Conservation (phyloP, 1,284 basidiomycete species). For the Rhizoctonia solani region DNA sequence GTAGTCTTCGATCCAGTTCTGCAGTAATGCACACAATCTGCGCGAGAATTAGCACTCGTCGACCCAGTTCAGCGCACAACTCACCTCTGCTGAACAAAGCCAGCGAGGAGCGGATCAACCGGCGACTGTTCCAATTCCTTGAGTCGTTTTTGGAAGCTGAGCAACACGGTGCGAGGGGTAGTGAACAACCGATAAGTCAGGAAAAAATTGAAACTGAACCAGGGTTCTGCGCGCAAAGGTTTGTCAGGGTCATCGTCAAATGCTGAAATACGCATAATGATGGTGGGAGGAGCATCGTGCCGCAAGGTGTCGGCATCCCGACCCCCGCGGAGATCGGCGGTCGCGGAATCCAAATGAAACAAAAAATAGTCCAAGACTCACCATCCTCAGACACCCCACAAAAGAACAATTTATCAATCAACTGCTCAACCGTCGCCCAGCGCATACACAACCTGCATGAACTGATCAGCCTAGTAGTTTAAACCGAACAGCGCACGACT, state of each 20-base stretch:
- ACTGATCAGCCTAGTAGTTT: neutral
- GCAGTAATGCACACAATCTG: slow-evolving; percentile 62
- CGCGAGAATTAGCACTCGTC: neutral
- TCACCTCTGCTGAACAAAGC: slow-evolving; percentile 38
- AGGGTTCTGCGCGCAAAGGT: slow-evolving; percentile 57
- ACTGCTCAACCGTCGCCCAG: slow-evolving; percentile 37
- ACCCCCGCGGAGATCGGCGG: too few species aligned
- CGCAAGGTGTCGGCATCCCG: neutral
- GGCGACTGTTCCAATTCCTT: slow-evolving; percentile 54
- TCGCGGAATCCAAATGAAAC: neutral
- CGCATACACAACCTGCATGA: slow-evolving; percentile 27
- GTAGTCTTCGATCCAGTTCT: slow-evolving; percentile 73
- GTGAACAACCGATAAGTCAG: slow-evolving; percentile 79
- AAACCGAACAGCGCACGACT: neutral
- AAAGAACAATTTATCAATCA: slow-evolving; percentile 38
- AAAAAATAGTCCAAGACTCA: slow-evolving; percentile 7
- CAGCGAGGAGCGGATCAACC: slow-evolving; percentile 32
- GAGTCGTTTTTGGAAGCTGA: slow-evolving; percentile 66
- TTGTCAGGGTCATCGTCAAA: too few species aligned
- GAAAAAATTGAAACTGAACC: slow-evolving; percentile 74
- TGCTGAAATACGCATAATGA: too few species aligned
- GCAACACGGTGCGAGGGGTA: slow-evolving; percentile 70
- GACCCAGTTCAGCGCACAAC: neutral
- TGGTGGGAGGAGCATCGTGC: too few species aligned
- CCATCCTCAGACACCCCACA: slow-evolving; percentile 37